These are phyloP conservation scores for Allomyces arbusculus DNA, from an alignment of 192 early-diverging fungal genomes.

Conservation along the genomic window DNA sequence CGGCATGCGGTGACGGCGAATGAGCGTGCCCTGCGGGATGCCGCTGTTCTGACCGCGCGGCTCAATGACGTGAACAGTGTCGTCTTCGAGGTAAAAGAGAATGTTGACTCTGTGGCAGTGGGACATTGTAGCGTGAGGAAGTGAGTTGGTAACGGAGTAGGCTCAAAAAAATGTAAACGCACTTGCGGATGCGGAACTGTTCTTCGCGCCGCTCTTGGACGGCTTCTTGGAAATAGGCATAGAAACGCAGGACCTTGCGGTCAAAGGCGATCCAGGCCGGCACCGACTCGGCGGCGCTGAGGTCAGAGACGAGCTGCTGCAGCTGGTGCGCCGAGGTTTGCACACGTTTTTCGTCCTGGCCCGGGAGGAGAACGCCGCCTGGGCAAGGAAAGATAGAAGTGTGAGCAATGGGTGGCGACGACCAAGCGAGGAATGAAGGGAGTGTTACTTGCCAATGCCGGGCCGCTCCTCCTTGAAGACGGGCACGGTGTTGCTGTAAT, in stretches of 20 bases:
- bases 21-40: constrained; percentile 3
- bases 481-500: constrained; percentile 28
- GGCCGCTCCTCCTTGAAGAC: constrained; percentile 22
- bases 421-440: no score
- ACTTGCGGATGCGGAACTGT: constrained; percentile 6
- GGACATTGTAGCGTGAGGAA: not conserved
- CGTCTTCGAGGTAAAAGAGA: constrained; percentile 6
- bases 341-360: constrained; percentile 20
- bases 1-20: constrained; percentile 3
- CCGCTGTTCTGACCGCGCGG: constrained; percentile 2
- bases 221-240: constrained; percentile 6
- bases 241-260: constrained; percentile 6
- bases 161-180: not conserved
- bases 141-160: not conserved
- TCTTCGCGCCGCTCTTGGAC: constrained; percentile 7
- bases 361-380: constrained; percentile 23
- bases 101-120: constrained; percentile 5
- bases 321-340: constrained; percentile 22
- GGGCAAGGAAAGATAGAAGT: no score
- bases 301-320: not conserved
- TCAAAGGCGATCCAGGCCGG: constrained; percentile 7
- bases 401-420: no score
- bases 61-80: constrained; percentile 6
- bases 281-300: constrained; percentile 2
- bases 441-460: constrained; percentile 27